Evolutionary conservation across 169 alveolate species (phyloP), one percentile per base, ranked within the genome.

Genomic region (Toxoplasma gondii): DNA sequence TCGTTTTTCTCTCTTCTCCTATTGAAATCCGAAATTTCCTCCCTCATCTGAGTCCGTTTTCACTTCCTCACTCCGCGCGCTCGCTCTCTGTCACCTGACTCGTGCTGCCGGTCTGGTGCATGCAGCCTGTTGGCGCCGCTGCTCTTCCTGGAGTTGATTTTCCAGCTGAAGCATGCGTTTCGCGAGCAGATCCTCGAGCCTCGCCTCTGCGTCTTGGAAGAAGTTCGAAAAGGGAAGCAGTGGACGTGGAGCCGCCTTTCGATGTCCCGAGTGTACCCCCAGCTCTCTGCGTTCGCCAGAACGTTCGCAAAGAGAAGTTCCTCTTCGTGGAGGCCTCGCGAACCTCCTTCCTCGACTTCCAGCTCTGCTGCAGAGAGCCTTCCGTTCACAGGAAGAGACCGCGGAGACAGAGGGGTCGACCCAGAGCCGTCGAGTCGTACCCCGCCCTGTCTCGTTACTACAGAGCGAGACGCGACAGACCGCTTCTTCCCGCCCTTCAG

Each of bases 141-240:
- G 44, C 45, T 78, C 22, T 78, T 78, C 43, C 45, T 78, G 22
- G 90, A 38, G 90, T 43, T 82, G 53, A 41, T 82, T 38, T 49
- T 31, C 41, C 90, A 82, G 67, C 67, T 41, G 64, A 22, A 44
- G 90, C 90, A 82, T 9, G 90, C 90, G 90, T 43, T 43, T 41
- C 43, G 44, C 29, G 86, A 78, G 39, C 90, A 82, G 90, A 36
- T 12, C 39, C 69, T 29, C 39, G 90, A 82, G 53, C 90, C 53
- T 7, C 86, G 86, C 27, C 19, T 78, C 2, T 78, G 86, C 86
- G 86, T 78, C 39, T 78, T 78, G 64, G 90, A 82, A 49, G 69
- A 44, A 22, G 34, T 43, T 64, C 90, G 64, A 17, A 29, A 82
- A 49, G 45, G 86, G 2, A 16, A 19, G 2, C 86, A 78, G 86